Conservation (phyloP, 192 early-diverging fungal species). For the Spizellomyces punctatus region DNA sequence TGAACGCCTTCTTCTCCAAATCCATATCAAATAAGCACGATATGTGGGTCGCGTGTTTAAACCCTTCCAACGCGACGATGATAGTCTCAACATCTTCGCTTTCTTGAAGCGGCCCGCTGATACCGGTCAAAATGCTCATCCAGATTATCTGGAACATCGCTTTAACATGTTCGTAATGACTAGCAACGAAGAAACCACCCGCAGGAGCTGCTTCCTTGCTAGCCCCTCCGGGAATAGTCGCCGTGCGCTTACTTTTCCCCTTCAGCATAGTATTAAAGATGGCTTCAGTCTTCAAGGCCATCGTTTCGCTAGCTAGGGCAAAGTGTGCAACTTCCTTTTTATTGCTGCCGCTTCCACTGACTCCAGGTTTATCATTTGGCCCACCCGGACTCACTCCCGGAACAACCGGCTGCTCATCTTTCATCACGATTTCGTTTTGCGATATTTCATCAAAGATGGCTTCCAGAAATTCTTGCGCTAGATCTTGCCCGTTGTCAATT, state of each 20-base stretch:
- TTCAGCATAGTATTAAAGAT: conserved; percentile 50
- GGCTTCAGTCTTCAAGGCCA: conserved; percentile 55
- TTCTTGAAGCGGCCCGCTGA: conserved; percentile 84
- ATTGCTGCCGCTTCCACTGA: conserved; percentile 7
- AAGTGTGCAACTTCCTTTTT: conserved; percentile 45
- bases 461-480: conserved; percentile 68
- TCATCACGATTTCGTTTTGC: conserved; percentile 89
- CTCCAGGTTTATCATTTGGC: conserved; percentile 17
- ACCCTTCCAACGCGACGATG: conserved; percentile 63
- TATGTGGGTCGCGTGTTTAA: conserved; percentile 79
- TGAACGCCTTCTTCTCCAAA: conserved; percentile 84
- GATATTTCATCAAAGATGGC: conserved; percentile 83
- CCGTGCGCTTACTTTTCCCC: conserved; percentile 20
- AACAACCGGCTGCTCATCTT: conserved; percentile 71
- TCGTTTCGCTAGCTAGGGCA: conserved; percentile 42
- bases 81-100: conserved; percentile 72
- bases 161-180: conserved; percentile 84
- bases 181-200: conserved; percentile 51
- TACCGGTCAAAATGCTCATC: conserved; percentile 82
- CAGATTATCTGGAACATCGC: conserved; percentile 92
- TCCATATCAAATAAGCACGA: conserved; percentile 90
- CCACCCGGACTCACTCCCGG: conserved; percentile 37
- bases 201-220: conserved; percentile 2
- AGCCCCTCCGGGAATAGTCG: background rate
- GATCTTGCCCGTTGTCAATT: conserved; percentile 83